Base-by-base conservation (phyloP, 352 stramenopile species). In the Pythium chondricola region DNA sequence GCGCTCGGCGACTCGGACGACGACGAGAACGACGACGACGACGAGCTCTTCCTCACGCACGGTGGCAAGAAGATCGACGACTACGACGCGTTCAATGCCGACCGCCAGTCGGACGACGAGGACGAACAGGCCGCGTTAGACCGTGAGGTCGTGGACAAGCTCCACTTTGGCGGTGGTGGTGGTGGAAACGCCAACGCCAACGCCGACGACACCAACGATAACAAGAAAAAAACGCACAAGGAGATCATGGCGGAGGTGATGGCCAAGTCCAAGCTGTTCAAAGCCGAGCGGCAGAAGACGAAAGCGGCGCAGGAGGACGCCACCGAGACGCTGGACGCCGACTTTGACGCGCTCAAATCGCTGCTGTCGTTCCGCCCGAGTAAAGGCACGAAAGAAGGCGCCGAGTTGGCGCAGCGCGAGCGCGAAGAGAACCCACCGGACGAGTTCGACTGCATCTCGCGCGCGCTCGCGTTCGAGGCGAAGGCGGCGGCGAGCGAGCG, bases 401-500 rank as follows among this genome's bases (percentile, higher is more conserved):
- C 80, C 40, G 69, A 72, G 48, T 31, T 76, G 43, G 66, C 73
- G 41, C 46, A 79, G 11, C 27, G 84, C 20, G 65, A 93, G 6
- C 67, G 82, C 30, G 93, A 86, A 42, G 65, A 84, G 1, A 65
- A 66, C 7, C 48, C 56, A 8, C 74, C 88, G 61, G 88, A 96
- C 37, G 80, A 91, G 25, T 96, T 96, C 44, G 83, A 94, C 42
- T 83, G 82, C 37, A 63, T 90, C 8, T 86, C 86, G 42, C 64
- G 68, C 7, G 76, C 89, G 55, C 70, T 93, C 22, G 77, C 81
- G 65, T 96, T 96, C 54, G 89, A 97, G 44, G 74, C 76, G n/a
- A 97, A 97, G 63, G 85, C 85, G 0, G 88, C 95, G 42, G 93
- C 95, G 4, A 96, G 85, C 16, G 94, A 98, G 65, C 81, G 95